Evolutionary conservation across 2,329 filamentous ascomycete genomes (phyloP).

Genomic region (Exutisphaerella laricina): DNA sequence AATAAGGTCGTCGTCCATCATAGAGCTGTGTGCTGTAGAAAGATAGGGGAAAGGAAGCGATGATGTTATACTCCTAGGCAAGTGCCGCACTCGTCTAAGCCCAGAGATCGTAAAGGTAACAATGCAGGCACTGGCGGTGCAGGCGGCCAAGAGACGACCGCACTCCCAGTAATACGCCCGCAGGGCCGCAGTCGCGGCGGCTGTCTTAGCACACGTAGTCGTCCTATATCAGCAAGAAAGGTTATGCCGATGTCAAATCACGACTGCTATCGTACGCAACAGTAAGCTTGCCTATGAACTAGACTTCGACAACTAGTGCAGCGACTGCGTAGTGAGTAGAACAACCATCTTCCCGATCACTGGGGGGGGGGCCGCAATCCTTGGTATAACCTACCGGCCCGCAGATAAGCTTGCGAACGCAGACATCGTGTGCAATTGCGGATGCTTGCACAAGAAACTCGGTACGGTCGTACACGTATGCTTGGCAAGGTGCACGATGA

Average conservation of each 20-base stretch:
- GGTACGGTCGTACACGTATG: not conserved
- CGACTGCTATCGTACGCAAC: not conserved
- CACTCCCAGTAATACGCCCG: too few relatives aligned
- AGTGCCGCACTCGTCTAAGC: too few relatives aligned
- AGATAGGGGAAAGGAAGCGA: too few relatives aligned
- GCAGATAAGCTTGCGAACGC: not conserved
- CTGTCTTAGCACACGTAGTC: not conserved
- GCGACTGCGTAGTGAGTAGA: constrained; percentile 3
- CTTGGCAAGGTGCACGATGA: not conserved
- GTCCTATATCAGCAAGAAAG: not conserved
- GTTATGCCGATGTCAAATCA: not conserved
- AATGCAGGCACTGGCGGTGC: not conserved
- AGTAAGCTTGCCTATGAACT: not conserved
- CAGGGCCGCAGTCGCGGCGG: not conserved
- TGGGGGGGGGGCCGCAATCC: constrained; percentile 3
- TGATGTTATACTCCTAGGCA: too few relatives aligned
- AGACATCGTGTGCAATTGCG: not conserved
- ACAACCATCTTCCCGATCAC: too few relatives aligned
- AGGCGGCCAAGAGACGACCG: not conserved
- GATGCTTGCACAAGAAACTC: not conserved
- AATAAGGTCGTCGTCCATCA: not conserved
- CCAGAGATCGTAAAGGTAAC: not conserved
- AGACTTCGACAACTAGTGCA: not conserved
- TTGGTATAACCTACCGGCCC: not conserved
- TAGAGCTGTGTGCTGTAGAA: too few relatives aligned